Conservation (phyloP, 148 eudicot species). For the Persicaria tinctoria region DNA sequence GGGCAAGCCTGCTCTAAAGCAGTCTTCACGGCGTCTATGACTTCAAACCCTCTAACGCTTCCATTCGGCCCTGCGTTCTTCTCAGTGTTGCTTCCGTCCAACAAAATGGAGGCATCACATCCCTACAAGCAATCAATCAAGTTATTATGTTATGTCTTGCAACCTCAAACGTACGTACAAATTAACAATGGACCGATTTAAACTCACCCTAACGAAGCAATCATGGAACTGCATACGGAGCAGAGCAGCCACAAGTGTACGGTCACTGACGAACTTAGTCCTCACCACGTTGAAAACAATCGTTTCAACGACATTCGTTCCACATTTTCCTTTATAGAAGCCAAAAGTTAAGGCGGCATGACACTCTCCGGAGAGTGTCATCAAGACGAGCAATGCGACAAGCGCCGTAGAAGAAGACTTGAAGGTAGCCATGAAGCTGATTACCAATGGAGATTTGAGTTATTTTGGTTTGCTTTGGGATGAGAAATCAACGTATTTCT, state of each 20-base stretch:
- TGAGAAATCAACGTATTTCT: too few relatives aligned
- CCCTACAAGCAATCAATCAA: constrained; percentile 21
- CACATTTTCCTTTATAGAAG: constrained; percentile 37
- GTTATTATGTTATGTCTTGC: too few relatives aligned
- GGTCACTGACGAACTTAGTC: constrained; percentile 8
- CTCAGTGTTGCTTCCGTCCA: constrained; percentile 23
- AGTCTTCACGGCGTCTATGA: constrained; percentile 7
- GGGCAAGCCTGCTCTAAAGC: constrained; percentile 11
- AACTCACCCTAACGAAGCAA: constrained; percentile 34
- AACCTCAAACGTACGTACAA: too few relatives aligned
- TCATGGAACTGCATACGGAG: constrained; percentile 46
- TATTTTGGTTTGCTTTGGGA: too few relatives aligned
- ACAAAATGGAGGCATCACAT: constrained; percentile 45
- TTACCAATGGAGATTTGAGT: too few relatives aligned
- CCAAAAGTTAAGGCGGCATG: constrained; percentile 22
- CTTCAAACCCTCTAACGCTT: not conserved
- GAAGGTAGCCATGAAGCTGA: too few relatives aligned
- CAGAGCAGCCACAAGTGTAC: constrained; percentile 23
- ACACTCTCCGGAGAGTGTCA: constrained; percentile 19
- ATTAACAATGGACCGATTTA: too few relatives aligned
- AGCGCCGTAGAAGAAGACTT: not conserved
- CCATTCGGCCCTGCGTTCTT: not conserved
- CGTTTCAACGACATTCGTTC: constrained; percentile 22
- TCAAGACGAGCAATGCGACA: constrained; percentile 20
- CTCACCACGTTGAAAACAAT: constrained; percentile 21